phyloP scores from a whole-genome alignment of 1,284 basidiomycete species.

The Vanrija sp. region DNA sequence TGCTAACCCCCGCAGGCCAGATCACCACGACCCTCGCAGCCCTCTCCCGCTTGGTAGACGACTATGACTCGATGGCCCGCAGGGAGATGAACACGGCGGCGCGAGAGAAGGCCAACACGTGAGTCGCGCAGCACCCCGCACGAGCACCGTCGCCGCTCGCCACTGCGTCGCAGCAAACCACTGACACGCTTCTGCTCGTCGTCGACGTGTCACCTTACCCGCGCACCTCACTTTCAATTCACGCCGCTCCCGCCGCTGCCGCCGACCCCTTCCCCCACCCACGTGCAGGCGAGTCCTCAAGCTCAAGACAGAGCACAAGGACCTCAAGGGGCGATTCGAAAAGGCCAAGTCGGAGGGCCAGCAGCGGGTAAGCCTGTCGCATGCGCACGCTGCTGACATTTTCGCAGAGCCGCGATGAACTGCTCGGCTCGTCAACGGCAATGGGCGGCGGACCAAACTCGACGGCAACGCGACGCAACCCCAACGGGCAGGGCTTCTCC shows the following conservation, averaged over 20 bases:
- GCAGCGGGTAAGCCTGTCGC: conserved; percentile 27
- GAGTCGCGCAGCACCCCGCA: conserved; percentile 26
- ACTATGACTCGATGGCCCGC: conserved; percentile 92
- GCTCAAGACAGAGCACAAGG: conserved; percentile 50
- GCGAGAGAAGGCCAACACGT: conserved; percentile 90
- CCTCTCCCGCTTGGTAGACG: conserved; percentile 85
- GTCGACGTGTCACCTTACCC: not conserved
- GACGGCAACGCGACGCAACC: conserved; percentile 41
- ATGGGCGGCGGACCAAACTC: conserved; percentile 31
- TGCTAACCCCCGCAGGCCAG: conserved; percentile 62
- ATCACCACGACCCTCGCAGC: conserved; percentile 90
- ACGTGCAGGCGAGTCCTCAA: conserved; percentile 47
- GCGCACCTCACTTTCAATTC: not conserved
- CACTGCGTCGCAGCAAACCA: not conserved
- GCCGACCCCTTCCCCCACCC: not conserved
- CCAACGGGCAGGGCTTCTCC: conserved; percentile 48
- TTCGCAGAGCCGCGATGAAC: conserved; percentile 34
- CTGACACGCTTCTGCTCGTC: not conserved
- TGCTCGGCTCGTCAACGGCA: conserved; percentile 27
- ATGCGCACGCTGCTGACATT: not conserved
- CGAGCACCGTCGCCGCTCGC: not conserved
- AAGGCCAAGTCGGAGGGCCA: conserved; percentile 46
- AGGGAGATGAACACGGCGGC: conserved; percentile 90
- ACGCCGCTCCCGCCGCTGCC: not conserved
- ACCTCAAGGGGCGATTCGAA: conserved; percentile 50